Percentiles rank a stretch among this genome's conserved stretches.
These are phyloP conservation scores for Pseudogymnoascus sp. DNA, from an alignment of 2,329 filamentous ascomycete genomes.

Conservation along the genomic window DNA sequence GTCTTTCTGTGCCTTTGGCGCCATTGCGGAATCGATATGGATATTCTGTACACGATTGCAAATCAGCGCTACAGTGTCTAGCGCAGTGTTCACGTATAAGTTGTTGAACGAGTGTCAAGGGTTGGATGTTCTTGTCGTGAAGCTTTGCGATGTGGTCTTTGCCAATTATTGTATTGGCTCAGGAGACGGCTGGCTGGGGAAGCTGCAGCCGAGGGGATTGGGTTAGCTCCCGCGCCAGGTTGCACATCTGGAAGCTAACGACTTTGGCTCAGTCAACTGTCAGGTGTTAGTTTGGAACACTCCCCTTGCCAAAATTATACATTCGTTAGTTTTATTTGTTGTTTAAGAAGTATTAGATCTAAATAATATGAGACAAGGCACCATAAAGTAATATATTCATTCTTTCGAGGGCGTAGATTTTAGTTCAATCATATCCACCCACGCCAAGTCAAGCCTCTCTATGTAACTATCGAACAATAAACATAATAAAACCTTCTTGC, in stretches of 20 bases:
- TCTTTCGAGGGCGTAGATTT: background rate
- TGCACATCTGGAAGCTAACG: slow-evolving; percentile 3
- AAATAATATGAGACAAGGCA: background rate
- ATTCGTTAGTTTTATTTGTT: background rate
- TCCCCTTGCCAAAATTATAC: background rate
- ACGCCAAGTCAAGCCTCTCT: background rate
- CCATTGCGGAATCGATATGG: slow-evolving; percentile 2
- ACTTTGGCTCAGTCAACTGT: slow-evolving; percentile 1
- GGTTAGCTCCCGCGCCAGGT: slow-evolving; percentile 7
- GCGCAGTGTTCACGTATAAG: background rate
- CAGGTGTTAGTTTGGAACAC: background rate
- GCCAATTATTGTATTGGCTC: slow-evolving; percentile 6
- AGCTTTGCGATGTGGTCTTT: slow-evolving; percentile 9
- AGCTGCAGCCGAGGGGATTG: slow-evolving; percentile 4
- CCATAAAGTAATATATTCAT: background rate
- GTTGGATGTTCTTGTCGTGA: slow-evolving; percentile 2
- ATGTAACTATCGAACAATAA: slow-evolving; percentile 8
- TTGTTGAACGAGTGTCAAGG: background rate
- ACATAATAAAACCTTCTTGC: slow-evolving; percentile 1
- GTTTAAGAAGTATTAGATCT: background rate
- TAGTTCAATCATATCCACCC: background rate
- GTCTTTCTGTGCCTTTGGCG: slow-evolving; percentile 38
- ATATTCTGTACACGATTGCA: background rate
- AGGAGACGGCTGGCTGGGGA: slow-evolving; percentile 5
- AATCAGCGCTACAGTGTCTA: background rate